Base-by-base conservation (phyloP, 2,329 filamentous ascomycete species). In the Arthrocladium fulminans region DNA sequence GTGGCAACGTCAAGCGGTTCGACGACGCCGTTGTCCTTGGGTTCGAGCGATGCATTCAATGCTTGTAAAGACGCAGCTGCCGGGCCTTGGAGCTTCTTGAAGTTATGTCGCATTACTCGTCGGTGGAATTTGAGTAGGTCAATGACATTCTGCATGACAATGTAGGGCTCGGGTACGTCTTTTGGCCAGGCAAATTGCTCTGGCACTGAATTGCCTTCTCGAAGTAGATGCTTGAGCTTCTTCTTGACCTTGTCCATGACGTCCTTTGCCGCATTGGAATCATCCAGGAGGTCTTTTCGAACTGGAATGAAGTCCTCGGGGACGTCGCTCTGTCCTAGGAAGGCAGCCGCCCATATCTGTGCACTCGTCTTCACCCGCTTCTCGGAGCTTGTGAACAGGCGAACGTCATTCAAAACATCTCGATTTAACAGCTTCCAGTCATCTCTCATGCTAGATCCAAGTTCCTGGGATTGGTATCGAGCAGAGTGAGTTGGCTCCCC, bases 211-310 rank as follows among this genome's bases (percentile, higher is more conserved):
- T 88, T 87, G n/a, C 90, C 92, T 65, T 95, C 86, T 24, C 92
- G 82, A 50, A 98, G 69, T 17, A 98, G 75, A 1, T 87, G 83
- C 70, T 98, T 98, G 23, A 98, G 77, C 79, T 94, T 96, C 78
- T 98, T 98, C 76, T 98, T 98, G 48, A 98, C 92, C 68, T 95
- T 96, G 69, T 98, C 94, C 86, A 96, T 98, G 61, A 95, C 88
- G 64, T 98, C 92, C 65, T 98, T 98, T 50, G 92, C 92, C 3
- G 92, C 92, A 65, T 98, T 98, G 0, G 89, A 97, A 63, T 98
- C 92, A 64, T 98, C 92, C 2, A 98, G 72, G 5, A 98, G 76
- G 66, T 97, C 89, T 64, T 98, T 98, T 46, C 92, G 83, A 49
- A 97, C 83, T 27, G 81, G 84, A 54, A 98, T 94, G 55, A 87